phyloP scores from a whole-genome alignment of 441 rosid species.

The Bocquillonia castaneifolia region DNA sequence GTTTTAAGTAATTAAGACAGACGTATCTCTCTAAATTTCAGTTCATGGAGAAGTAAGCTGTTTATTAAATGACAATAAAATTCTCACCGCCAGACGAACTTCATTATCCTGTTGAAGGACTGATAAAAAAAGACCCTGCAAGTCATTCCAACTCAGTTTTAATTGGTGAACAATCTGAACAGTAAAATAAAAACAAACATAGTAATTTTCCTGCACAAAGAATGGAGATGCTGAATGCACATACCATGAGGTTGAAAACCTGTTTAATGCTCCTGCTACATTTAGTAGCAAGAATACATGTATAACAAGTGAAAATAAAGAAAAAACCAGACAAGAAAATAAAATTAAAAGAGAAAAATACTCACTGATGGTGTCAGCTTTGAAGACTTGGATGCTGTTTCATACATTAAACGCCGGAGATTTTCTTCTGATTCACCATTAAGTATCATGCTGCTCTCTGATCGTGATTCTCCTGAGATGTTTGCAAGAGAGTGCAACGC shows the following conservation, averaged over 20 bases:
- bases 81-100: slow-evolving; percentile 66
- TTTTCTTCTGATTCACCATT: slow-evolving; percentile 65
- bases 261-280: neutral
- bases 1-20: neutral
- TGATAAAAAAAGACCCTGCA: slow-evolving; percentile 67
- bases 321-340: slow-evolving; percentile 1
- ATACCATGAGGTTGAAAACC: neutral
- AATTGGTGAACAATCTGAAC: slow-evolving; percentile 2
- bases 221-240: neutral
- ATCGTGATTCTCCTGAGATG: slow-evolving; percentile 61
- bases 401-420: slow-evolving; percentile 60
- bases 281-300: neutral
- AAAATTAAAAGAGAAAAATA: slow-evolving; percentile 11
- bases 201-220: neutral
- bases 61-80: slow-evolving; percentile 16
- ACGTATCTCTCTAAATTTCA: neutral
- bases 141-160: slow-evolving; percentile 24
- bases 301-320: neutral
- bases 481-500: slow-evolving; percentile 77
- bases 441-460: slow-evolving; percentile 43
- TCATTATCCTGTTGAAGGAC: slow-evolving; percentile 78
- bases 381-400: slow-evolving; percentile 63
- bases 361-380: slow-evolving; percentile 81
- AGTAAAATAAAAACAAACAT: neutral
- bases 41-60: slow-evolving; percentile 1